Evolutionary conservation across 2,329 filamentous ascomycete species (phyloP), one percentile per base, ranked within the genome.

Genomic region (Sphaerulina vaccinii): DNA sequence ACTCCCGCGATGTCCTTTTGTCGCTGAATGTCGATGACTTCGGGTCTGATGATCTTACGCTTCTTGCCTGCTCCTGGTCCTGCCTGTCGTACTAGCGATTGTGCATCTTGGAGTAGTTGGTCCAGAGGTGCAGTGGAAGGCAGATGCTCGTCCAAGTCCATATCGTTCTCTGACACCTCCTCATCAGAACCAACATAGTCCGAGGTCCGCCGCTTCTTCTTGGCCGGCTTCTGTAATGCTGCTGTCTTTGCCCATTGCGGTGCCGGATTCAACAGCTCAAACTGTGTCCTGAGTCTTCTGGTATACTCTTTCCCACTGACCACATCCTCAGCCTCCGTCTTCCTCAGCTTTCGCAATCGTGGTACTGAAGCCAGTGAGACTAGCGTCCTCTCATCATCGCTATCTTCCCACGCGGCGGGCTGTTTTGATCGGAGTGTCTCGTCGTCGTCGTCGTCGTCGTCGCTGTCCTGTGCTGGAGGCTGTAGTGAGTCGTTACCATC

Each of bases 21-120:
- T 63, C 90, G 84, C 69, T 95, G 89, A 56, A 99, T 95, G 51
- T 95, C 88, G 61, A 99, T 79, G 39, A 90, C 85, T 71, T 96
- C 92, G 36, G 92, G 88, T 47, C 88, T 85, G 54, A n/a, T n/a
- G n/a, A 97, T 77, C 66, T 87, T 90, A 63, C 84, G 81, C 67
- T 80, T 81, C 70, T 83, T 87, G 16, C 70, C 69, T 24, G 55
- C 53, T 3, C 73, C 72, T 16, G 74, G 75, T 18, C 72, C 78
- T 24, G 70, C 71, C 21, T 71, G 61, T 48, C 75, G 73, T 2
- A 81, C 84, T 42, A 96, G 77, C 29, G 83, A 80, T 42, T 81
- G 81, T 27, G 86, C 83, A 62, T 88, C 84, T 67, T 90, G 87
- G 18, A 97, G 80, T 58, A 96, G 82, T 61, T 81, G 80, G 44